Percentiles rank a stretch among this genome's conserved stretches.
These are phyloP conservation scores for Albophoma yamanashiensis DNA, from an alignment of 2,329 filamentous ascomycete genomes.

Conservation along the genomic window DNA sequence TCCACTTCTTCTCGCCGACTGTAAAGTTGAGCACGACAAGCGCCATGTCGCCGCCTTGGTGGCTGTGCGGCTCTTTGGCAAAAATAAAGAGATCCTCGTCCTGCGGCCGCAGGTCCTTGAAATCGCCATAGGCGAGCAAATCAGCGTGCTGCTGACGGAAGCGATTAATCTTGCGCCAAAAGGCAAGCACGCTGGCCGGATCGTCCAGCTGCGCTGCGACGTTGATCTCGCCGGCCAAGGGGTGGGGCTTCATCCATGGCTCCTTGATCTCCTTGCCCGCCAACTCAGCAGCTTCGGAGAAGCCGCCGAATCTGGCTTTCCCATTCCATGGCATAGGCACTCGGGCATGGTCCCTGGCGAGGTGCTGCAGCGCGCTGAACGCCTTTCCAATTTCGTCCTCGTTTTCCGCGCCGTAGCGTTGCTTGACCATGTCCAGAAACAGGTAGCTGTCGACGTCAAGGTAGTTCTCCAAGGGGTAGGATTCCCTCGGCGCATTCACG, in stretches of 20 bases:
- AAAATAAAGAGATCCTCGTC: slow-evolving; percentile 17
- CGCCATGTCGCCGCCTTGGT: slow-evolving; percentile 10
- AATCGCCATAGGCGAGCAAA: slow-evolving; percentile 23
- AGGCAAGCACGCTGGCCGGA: slow-evolving; percentile 20
- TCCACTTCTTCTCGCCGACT: slow-evolving; percentile 14
- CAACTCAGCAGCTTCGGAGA: slow-evolving; percentile 24
- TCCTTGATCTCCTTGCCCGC: slow-evolving; percentile 14
- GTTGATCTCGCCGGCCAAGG: slow-evolving; percentile 33
- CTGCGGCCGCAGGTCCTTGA: slow-evolving; percentile 11
- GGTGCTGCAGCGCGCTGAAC: slow-evolving; percentile 17
- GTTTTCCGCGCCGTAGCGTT: slow-evolving; percentile 16
- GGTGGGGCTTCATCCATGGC: slow-evolving; percentile 23
- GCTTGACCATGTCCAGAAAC: slow-evolving; percentile 19
- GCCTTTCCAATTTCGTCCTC: slow-evolving; percentile 23
- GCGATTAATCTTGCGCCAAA: slow-evolving; percentile 18
- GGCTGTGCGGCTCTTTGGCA: slow-evolving; percentile 16
- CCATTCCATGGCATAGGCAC: slow-evolving; percentile 56
- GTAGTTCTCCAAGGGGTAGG: slow-evolving; percentile 47
- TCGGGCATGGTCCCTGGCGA: slow-evolving; percentile 51
- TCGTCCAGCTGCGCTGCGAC: slow-evolving; percentile 40
- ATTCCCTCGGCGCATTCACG: slow-evolving; percentile 46
- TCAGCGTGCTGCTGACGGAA: slow-evolving; percentile 21
- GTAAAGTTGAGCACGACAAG: slow-evolving; percentile 23
- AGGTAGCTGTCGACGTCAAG: slow-evolving; percentile 38
- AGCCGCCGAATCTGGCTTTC: slow-evolving; percentile 18